A percentile compares a stretch with the other conserved stretches of the same genome.
phyloP scores from a whole-genome alignment of 441 rosid genomes.

The Pelargonium australe region DNA sequence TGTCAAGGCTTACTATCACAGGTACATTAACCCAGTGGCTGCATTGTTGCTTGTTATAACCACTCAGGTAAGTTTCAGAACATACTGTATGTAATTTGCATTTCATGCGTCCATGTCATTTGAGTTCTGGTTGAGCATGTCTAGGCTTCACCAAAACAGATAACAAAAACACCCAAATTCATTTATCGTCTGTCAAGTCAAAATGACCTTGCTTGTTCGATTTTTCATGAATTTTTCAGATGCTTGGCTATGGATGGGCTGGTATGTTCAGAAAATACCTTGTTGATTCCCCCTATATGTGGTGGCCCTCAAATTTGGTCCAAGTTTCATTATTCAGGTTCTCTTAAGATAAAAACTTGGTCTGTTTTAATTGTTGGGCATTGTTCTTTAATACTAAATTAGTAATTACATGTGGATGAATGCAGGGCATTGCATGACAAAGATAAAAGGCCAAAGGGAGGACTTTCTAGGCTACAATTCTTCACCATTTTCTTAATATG shows the following conservation, averaged over 20 bases:
- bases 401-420: not conserved
- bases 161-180: not conserved
- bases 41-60: slow-evolving; percentile 21
- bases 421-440: slow-evolving; percentile 68
- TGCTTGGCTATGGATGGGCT: slow-evolving; percentile 91
- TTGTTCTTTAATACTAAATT: not conserved
- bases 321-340: slow-evolving; percentile 76
- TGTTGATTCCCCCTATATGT: slow-evolving; percentile 86
- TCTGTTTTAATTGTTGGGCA: not conserved
- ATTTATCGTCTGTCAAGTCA: not conserved
- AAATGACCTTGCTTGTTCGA: not conserved
- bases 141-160: not conserved
- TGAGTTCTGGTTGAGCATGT: not conserved
- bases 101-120: not conserved
- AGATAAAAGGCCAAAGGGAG: slow-evolving; percentile 49
- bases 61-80: slow-evolving; percentile 43
- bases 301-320: slow-evolving; percentile 80
- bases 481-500: slow-evolving; percentile 46
- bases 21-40: slow-evolving; percentile 12
- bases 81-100: not conserved
- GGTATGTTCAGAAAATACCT: slow-evolving; percentile 60
- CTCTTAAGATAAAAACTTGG: not conserved
- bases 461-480: slow-evolving; percentile 56
- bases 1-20: slow-evolving; percentile 30
- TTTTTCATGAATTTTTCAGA: slow-evolving; percentile 28